Conservation (phyloP, 2,329 filamentous ascomycete genomes). For the Aspergillus brasiliensis region DNA sequence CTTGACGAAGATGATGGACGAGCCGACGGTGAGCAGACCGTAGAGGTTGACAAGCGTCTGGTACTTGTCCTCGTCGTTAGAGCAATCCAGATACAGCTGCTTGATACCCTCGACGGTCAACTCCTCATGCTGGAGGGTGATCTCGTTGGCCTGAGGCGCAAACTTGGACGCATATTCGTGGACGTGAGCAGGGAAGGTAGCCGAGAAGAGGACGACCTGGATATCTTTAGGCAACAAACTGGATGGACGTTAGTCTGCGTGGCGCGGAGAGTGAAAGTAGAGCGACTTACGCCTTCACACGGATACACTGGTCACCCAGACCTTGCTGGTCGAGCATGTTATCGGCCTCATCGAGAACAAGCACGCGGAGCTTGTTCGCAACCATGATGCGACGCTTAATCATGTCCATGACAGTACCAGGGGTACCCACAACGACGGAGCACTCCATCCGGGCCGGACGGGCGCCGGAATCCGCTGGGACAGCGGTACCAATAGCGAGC, state of each 20-base stretch:
- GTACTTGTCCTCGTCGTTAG: conserved; percentile 80
- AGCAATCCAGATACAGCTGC: conserved; percentile 95
- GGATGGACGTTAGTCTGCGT: conserved; percentile 7
- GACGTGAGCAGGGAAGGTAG: conserved; percentile 86
- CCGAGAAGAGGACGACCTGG: conserved; percentile 95
- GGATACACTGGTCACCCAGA: conserved; percentile 89
- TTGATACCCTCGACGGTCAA: conserved; percentile 96
- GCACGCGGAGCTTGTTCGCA: conserved; percentile 69
- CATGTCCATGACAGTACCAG: conserved; percentile 87
- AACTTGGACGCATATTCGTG: conserved; percentile 81
- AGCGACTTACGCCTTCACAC: conserved; percentile 75
- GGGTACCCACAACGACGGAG: conserved; percentile 87
- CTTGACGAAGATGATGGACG: conserved; percentile 97
- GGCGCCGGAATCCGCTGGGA: conserved; percentile 72
- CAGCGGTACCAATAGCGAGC: conserved; percentile 75
- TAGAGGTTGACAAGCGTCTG: conserved; percentile 88
- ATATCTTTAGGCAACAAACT: conserved; percentile 72
- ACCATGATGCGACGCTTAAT: conserved; percentile 77
- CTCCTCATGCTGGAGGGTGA: conserved; percentile 86
- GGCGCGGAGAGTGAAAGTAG: background rate
- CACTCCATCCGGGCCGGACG: conserved; percentile 70
- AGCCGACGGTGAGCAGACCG: conserved; percentile 92
- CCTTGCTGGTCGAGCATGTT: conserved; percentile 98
- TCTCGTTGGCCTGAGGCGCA: conserved; percentile 80
- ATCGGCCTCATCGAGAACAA: conserved; percentile 95